phyloP scores from a whole-genome alignment of 1,284 basidiomycete genomes.

The Ustilago loliicola region DNA sequence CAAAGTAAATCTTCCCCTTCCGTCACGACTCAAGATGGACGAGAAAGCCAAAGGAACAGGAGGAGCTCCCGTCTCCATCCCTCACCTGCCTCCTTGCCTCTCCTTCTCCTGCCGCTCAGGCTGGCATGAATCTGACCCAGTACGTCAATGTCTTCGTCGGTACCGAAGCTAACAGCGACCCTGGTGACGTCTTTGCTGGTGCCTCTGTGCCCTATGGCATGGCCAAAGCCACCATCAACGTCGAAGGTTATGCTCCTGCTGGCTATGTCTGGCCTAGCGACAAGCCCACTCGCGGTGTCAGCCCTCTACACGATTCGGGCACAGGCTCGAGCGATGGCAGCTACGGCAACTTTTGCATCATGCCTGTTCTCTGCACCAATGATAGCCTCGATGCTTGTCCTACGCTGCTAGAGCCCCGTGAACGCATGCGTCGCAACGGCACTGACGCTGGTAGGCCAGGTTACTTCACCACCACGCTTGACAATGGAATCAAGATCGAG shows the following conservation, averaged over 20 bases:
- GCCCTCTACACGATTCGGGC: constrained; percentile 60
- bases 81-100: not conserved
- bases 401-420: constrained; percentile 56
- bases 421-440: constrained; percentile 38
- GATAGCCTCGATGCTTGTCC: constrained; percentile 54
- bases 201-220: constrained; percentile 62
- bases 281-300: constrained; percentile 57
- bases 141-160: constrained; percentile 51
- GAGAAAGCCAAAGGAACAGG: not conserved
- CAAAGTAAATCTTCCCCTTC: not conserved
- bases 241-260: constrained; percentile 61
- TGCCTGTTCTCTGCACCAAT: constrained; percentile 58
- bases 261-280: constrained; percentile 53
- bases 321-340: constrained; percentile 60
- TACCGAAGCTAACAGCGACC: constrained; percentile 44
- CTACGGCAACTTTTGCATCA: constrained; percentile 62
- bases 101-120: not conserved
- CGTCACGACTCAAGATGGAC: not conserved
- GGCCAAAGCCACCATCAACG: constrained; percentile 61
- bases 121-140: constrained; percentile 25
- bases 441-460: constrained; percentile 57
- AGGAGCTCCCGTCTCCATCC: not conserved
- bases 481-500: constrained; percentile 62
- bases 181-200: constrained; percentile 58
- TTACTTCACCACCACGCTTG: constrained; percentile 60